Evolutionary conservation across 345 rosid species (phyloP), one percentile per base, ranked within the genome.

Genomic region (Gossypioides kirkii): DNA sequence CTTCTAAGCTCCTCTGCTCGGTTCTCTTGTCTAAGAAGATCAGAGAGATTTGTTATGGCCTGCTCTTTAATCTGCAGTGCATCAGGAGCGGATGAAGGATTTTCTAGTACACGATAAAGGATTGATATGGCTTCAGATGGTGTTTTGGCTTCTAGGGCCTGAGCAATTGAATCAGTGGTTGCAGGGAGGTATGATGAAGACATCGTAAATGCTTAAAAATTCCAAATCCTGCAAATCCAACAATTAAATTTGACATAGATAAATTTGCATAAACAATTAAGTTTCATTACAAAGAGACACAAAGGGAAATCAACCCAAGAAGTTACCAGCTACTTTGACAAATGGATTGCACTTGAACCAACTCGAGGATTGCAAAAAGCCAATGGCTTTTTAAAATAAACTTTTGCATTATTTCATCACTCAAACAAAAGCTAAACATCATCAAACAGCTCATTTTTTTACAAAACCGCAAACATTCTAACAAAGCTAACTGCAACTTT

Each of bases 21-120:
- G 81, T 87, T 89, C 86, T 94, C 97, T 56, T 89, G 90, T 56
- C 93, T 84, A 17, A 94, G 85, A 77, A 87, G 86, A 58, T 90
- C 97, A 10, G 97, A 89, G 64, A 94, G 94, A 43, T 88, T 86
- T 41, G 88, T 75, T 32, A 92, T 89, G 3, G 93, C 97, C 81
- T 85, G 92, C 75, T 94, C 98, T 80, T 94, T 94, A 45, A 86
- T 78, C 73, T 93, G 80, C 28, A 94, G 63, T 73, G 98, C 86
- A 74, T 92, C 98, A 52, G 93, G 84, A 41, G 97, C 86, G 16
- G 98, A 87, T 49, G 98, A 89, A 36, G 95, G 95, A 78, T 90
- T 87, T 52, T 90, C 94, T 20, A 94, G 83, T 60, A 92, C 82
- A 25, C 83, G 80, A 73, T 94, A 89, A 9, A 86, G 86, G 14